Evolutionary conservation across 139 green algal genomes (phyloP).

Genomic region (Chlamydomonas urium): DNA sequence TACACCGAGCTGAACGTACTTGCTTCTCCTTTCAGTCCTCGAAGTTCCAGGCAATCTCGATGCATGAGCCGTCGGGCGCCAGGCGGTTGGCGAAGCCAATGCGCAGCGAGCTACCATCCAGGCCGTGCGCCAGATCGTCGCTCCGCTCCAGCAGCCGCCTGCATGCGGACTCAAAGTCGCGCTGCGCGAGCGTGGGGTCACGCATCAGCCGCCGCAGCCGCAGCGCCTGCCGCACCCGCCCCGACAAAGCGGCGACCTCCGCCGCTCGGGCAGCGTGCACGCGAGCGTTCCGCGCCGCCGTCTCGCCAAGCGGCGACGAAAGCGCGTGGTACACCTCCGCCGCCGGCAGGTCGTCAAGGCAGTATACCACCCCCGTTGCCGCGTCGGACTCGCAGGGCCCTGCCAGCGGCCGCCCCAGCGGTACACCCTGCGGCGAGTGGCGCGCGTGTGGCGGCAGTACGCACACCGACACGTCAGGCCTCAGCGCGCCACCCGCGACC

Average conservation of each 20-base stretch:
- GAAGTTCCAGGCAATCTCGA: conserved; percentile 61
- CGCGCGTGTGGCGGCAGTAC: conserved; percentile 8
- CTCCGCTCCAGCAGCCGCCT: conserved; percentile 42
- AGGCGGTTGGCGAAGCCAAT: conserved; percentile 47
- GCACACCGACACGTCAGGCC: background rate
- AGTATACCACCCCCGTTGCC: conserved; percentile 1
- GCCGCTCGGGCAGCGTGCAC: conserved; percentile 2
- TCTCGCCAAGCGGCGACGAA: too few species aligned
- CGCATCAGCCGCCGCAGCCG: conserved; percentile 35
- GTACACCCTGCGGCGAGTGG: background rate
- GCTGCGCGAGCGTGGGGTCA: conserved; percentile 29
- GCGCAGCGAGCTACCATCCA: conserved; percentile 47
- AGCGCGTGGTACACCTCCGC: conserved; percentile 8
- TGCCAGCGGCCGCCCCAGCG: too few species aligned
- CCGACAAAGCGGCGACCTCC: conserved; percentile 21
- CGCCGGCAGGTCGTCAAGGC: background rate
- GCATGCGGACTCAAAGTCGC: conserved; percentile 22
- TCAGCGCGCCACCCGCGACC: background rate
- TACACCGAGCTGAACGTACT: too few species aligned
- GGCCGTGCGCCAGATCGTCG: conserved; percentile 32
- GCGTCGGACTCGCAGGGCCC: too few species aligned
- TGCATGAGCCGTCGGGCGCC: conserved; percentile 27
- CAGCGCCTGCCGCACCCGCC: conserved; percentile 28
- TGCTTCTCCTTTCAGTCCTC: conserved; percentile 4
- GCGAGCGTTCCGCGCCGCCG: too few species aligned